These are phyloP conservation scores for Chiua virens DNA, from an alignment of 768 basidiomycete species.

Conservation along the genomic window DNA sequence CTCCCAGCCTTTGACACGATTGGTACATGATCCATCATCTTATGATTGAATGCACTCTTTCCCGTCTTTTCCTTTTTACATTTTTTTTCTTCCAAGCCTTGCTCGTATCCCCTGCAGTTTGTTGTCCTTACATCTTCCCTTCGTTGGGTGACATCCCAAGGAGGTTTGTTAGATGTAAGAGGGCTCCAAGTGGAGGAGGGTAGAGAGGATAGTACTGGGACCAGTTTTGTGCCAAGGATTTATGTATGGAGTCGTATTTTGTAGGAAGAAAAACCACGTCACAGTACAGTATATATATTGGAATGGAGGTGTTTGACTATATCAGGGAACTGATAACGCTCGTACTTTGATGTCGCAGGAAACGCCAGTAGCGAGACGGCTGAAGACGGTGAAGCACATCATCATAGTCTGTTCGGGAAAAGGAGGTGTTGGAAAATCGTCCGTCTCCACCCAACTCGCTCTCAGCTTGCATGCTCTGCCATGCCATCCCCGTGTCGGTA, in stretches of 20 bases:
- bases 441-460: conserved; percentile 88
- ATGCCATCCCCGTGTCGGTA: conserved; percentile 71
- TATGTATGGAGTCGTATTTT: conserved; percentile 1
- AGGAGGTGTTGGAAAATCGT: conserved; percentile 99
- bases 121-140: conserved; percentile 73
- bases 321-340: too few species aligned
- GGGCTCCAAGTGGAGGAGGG: conserved; percentile 50
- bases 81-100: conserved; percentile 22
- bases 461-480: conserved; percentile 76
- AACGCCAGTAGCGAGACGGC: conserved; percentile 68
- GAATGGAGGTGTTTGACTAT: too few species aligned
- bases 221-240: background rate
- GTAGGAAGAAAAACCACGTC: background rate
- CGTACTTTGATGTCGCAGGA: conserved; percentile 30
- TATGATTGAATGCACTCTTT: conserved; percentile 21
- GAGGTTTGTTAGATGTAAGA: conserved; percentile 70
- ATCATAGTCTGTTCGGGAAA: conserved; percentile 95
- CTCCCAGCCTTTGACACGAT: conserved; percentile 16
- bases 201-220: conserved; percentile 11
- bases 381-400: conserved; percentile 76
- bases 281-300: background rate
- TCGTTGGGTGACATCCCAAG: conserved; percentile 38
- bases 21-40: conserved; percentile 23
- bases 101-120: conserved; percentile 35
- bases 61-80: conserved; percentile 15